Evolutionary conservation across 2,329 filamentous ascomycete genomes (phyloP).

Genomic region (Mariannaea sp.): DNA sequence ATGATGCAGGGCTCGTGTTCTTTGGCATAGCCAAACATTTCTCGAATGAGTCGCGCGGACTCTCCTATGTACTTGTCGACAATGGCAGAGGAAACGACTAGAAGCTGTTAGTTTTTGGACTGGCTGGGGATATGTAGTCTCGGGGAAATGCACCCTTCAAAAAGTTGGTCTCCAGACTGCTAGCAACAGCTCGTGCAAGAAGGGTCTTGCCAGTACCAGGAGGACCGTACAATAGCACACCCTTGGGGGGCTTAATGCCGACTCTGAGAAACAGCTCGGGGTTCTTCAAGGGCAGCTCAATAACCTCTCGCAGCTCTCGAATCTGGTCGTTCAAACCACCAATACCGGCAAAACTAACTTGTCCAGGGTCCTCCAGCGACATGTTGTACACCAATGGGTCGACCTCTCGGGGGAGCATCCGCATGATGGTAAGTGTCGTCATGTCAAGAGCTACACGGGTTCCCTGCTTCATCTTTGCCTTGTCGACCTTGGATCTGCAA

Average conservation of each 20-base stretch:
- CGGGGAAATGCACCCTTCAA: conserved; percentile 72
- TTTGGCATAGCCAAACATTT: conserved; percentile 99
- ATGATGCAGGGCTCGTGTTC: conserved; percentile 99
- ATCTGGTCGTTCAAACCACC: conserved; percentile 99
- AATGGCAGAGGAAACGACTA: conserved; percentile 97
- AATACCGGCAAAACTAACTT: conserved; percentile 97
- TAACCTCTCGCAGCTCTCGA: conserved; percentile 93
- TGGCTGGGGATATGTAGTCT: not conserved
- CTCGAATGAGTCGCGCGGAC: conserved; percentile 92
- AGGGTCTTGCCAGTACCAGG: conserved; percentile 97
- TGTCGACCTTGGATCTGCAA: conserved; percentile 98
- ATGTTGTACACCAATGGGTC: conserved; percentile 99
- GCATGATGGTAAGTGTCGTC: conserved; percentile 99
- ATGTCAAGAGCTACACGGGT: conserved; percentile 97
- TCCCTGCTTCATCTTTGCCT: conserved; percentile 95
- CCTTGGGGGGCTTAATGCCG: conserved; percentile 98
- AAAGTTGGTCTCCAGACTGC: conserved; percentile 97
- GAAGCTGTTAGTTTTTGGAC: conserved; percentile 28
- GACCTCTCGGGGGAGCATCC: conserved; percentile 97
- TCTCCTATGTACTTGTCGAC: conserved; percentile 99
- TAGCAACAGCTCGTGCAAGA: conserved; percentile 90
- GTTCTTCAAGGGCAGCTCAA: conserved; percentile 97
- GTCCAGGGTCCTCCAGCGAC: conserved; percentile 96
- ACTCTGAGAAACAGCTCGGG: conserved; percentile 96
- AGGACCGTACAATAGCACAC: conserved; percentile 92